Conservation (phyloP, 1,284 basidiomycete genomes). For the Fomitopsis pinicola region DNA sequence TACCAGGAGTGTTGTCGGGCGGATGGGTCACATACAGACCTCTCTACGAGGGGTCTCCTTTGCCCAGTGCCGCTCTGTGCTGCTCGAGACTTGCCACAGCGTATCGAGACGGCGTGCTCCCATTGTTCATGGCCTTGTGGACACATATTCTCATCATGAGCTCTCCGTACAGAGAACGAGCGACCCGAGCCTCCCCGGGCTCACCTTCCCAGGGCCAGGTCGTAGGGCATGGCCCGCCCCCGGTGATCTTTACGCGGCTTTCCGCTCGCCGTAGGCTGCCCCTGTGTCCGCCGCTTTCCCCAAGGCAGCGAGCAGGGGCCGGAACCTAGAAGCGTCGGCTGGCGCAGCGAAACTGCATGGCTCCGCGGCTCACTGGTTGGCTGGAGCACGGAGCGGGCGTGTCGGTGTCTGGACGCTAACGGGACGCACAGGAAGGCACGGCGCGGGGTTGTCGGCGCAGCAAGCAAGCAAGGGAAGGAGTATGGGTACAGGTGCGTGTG, state of each 20-base stretch:
- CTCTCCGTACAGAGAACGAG: slow-evolving; percentile 31
- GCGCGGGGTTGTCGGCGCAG: slow-evolving; percentile 4
- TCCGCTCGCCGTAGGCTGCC: slow-evolving; percentile 43
- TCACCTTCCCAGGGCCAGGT: slow-evolving; percentile 30
- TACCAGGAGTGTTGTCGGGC: slow-evolving; percentile 12
- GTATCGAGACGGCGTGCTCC: background rate
- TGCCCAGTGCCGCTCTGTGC: slow-evolving; percentile 32
- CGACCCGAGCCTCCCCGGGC: slow-evolving; percentile 33
- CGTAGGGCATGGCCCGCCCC: slow-evolving; percentile 29
- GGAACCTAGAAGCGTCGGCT: slow-evolving; percentile 43
- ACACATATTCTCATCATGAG: slow-evolving; percentile 20
- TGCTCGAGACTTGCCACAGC: slow-evolving; percentile 13
- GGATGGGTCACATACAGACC: slow-evolving; percentile 37
- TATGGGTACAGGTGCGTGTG: slow-evolving; percentile 16
- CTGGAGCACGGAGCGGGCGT: slow-evolving; percentile 8
- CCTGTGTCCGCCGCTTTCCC: slow-evolving; percentile 19
- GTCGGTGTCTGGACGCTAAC: slow-evolving; percentile 12
- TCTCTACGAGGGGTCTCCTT: slow-evolving; percentile 18
- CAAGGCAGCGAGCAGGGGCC: slow-evolving; percentile 24
- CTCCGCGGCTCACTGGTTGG: slow-evolving; percentile 28
- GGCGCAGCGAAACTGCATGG: slow-evolving; percentile 46
- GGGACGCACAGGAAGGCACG: slow-evolving; percentile 22
- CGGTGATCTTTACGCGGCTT: slow-evolving; percentile 42
- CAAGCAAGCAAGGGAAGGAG: slow-evolving; percentile 4
- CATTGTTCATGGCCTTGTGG: background rate